phyloP scores from a whole-genome alignment of 2,329 filamentous ascomycete species.

The Diaporthe ilicicola region DNA sequence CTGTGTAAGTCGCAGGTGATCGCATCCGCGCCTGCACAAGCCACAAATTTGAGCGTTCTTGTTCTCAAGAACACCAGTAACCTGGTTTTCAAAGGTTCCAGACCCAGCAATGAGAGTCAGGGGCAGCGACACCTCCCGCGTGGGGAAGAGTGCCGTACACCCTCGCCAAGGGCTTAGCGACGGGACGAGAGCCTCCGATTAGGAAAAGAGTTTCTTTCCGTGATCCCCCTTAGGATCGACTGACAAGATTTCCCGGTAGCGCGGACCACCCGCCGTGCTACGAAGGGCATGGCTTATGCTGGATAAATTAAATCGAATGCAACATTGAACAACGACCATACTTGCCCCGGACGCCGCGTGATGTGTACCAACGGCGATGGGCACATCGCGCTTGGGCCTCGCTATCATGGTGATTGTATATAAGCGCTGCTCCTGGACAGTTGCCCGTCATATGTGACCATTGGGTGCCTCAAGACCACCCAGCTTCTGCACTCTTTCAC shows the following conservation, averaged over 20 bases:
- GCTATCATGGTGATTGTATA: neutral
- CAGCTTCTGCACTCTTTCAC: neutral
- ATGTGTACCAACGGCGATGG: neutral
- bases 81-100: neutral
- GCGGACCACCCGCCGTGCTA: slow-evolving; percentile 1
- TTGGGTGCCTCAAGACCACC: neutral
- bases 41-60: neutral
- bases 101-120: neutral
- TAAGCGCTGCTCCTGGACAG: neutral
- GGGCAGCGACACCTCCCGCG: neutral
- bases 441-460: neutral
- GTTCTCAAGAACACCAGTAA: neutral
- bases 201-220: neutral
- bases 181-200: slow-evolving; percentile 10
- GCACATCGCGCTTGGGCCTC: neutral
- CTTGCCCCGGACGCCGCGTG: slow-evolving; percentile 10
- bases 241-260: slow-evolving; percentile 3
- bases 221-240: neutral
- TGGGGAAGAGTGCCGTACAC: neutral
- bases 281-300: slow-evolving; percentile 6
- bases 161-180: slow-evolving; percentile 1
- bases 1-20: slow-evolving; percentile 8
- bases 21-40: neutral
- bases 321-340: neutral
- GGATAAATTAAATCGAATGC: slow-evolving; percentile 19